phyloP scores from a whole-genome alignment of 83 land plant species.

The Picea abies region DNA sequence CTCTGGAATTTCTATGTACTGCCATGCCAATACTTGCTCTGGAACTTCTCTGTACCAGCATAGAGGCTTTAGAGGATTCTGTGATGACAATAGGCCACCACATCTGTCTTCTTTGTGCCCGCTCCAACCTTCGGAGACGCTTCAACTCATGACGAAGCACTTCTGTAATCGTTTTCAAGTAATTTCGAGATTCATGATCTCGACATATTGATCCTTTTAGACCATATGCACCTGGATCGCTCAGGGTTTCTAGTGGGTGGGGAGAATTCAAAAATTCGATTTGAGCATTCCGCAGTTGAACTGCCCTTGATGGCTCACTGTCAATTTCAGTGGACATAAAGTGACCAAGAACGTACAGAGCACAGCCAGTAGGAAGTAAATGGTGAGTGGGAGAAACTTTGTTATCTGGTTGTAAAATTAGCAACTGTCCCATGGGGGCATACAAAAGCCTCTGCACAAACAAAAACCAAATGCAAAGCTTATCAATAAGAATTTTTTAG shows the following conservation, averaged over 20 bases:
- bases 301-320: slow-evolving; percentile 5
- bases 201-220: slow-evolving; percentile 57
- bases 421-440: slow-evolving; percentile 79
- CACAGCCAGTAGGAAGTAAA: slow-evolving; percentile 76
- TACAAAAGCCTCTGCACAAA: slow-evolving; percentile 60
- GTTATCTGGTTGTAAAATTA: slow-evolving; percentile 80
- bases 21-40: slow-evolving; percentile 14
- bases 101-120: slow-evolving; percentile 31
- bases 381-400: slow-evolving; percentile 59
- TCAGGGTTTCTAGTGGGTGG: slow-evolving; percentile 80
- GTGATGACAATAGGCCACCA: slow-evolving; percentile 66
- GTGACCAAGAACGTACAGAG: slow-evolving; percentile 44
- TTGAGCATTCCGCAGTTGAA: slow-evolving; percentile 45
- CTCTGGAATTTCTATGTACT: neutral
- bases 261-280: slow-evolving; percentile 68
- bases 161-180: slow-evolving; percentile 33
- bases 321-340: slow-evolving; percentile 12
- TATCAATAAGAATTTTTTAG: neutral
- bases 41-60: slow-evolving; percentile 1
- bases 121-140: slow-evolving; percentile 44
- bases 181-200: slow-evolving; percentile 80
- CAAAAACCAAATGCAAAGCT: neutral
- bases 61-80: slow-evolving; percentile 4
- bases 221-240: slow-evolving; percentile 77
- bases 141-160: slow-evolving; percentile 52